These are phyloP conservation scores for Populus davidiana DNA, from an alignment of 345 rosid genomes.

Conservation along the genomic window DNA sequence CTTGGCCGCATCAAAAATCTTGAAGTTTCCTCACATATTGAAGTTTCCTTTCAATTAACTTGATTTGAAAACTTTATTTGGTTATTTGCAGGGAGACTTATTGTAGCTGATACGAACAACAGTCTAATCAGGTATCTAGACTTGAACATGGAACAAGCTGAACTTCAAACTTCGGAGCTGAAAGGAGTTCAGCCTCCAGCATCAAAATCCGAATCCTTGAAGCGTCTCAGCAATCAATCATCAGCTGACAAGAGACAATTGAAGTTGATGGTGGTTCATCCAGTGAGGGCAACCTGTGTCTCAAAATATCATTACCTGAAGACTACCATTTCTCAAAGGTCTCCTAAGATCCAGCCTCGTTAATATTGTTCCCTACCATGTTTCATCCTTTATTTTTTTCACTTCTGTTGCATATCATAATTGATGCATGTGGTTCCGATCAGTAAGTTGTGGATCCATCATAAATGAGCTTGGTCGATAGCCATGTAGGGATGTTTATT, in stretches of 20 bases:
- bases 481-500: too few relatives aligned
- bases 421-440: too few relatives aligned
- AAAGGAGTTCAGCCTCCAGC: conserved; percentile 82
- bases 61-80: neutral
- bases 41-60: neutral
- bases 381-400: neutral
- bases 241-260: conserved; percentile 60
- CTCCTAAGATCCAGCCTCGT: neutral
- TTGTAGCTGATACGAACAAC: conserved; percentile 90
- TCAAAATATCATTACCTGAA: conserved; percentile 67
- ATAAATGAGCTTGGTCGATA: too few relatives aligned
- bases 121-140: conserved; percentile 69
- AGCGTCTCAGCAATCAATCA: conserved; percentile 59
- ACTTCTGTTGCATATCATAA: neutral
- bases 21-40: conserved; percentile 14
- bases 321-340: conserved; percentile 95
- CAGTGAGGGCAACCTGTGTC: conserved; percentile 53
- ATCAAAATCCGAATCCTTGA: too few relatives aligned
- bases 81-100: conserved; percentile 61
- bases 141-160: conserved; percentile 45
- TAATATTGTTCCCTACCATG: neutral
- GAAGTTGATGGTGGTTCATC: conserved; percentile 56
- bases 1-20: conserved; percentile 84
- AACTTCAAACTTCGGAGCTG: conserved; percentile 72
- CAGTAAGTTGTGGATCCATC: too few relatives aligned